Evolutionary conservation across 2,329 filamentous ascomycete species (phyloP).

Genomic region (Berkeleyomyces rouxiae): DNA sequence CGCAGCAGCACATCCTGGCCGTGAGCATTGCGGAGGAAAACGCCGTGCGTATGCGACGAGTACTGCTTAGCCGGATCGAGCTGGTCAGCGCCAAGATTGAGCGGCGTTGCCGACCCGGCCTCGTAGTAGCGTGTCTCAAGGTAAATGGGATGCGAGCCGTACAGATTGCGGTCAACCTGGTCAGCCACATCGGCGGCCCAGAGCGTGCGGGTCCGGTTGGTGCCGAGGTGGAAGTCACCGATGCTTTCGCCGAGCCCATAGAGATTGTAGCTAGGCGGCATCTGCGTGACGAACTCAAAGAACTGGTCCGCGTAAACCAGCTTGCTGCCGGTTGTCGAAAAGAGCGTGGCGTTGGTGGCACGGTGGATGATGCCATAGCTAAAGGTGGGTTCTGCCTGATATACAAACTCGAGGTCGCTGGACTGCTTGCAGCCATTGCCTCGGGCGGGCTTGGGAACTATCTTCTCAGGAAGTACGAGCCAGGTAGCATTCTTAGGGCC

Average conservation of each 20-base stretch:
- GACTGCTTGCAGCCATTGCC: constrained; percentile 52
- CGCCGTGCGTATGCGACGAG: constrained; percentile 54
- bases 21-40: constrained; percentile 63
- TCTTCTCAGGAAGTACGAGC: constrained; percentile 47
- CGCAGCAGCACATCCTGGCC: constrained; percentile 55
- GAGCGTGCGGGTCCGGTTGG: constrained; percentile 47
- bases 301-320: constrained; percentile 65
- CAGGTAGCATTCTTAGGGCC: constrained; percentile 44
- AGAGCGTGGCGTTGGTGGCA: constrained; percentile 46
- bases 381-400: constrained; percentile 43
- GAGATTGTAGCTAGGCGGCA: constrained; percentile 57
- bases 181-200: constrained; percentile 54
- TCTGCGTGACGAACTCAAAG: constrained; percentile 49
- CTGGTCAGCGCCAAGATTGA: constrained; percentile 31
- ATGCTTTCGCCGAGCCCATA: constrained; percentile 63
- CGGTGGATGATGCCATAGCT: constrained; percentile 47
- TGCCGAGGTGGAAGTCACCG: constrained; percentile 51
- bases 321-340: constrained; percentile 45
- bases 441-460: constrained; percentile 45
- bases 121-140: constrained; percentile 63
- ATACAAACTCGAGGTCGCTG: constrained; percentile 37
- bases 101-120: constrained; percentile 28
- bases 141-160: constrained; percentile 64
- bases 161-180: constrained; percentile 50
- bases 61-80: constrained; percentile 32